phyloP scores from a whole-genome alignment of 2,329 filamentous ascomycete genomes.

The Alternaria solani region DNA sequence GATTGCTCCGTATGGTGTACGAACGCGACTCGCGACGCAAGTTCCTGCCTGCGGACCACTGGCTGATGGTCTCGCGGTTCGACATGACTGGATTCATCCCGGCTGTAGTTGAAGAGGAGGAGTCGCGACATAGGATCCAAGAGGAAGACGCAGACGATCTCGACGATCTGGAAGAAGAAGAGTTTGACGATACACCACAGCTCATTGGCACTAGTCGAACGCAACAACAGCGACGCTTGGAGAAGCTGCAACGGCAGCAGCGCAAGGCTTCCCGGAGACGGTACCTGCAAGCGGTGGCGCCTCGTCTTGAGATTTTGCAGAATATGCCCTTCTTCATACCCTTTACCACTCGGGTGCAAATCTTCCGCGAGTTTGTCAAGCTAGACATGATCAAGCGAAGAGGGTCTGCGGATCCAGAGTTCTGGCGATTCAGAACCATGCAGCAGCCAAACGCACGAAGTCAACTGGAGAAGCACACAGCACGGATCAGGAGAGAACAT shows the following conservation, averaged over 20 bases:
- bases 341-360: slow-evolving; percentile 87
- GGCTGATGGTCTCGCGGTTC: slow-evolving; percentile 89
- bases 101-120: slow-evolving; percentile 87
- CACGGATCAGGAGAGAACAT: slow-evolving; percentile 77
- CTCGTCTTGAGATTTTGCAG: slow-evolving; percentile 86
- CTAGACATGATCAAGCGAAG: slow-evolving; percentile 79
- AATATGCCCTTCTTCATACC: slow-evolving; percentile 98
- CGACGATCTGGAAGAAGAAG: slow-evolving; percentile 53
- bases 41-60: slow-evolving; percentile 84
- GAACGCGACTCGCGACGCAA: slow-evolving; percentile 88
- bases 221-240: slow-evolving; percentile 68
- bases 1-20: slow-evolving; percentile 85
- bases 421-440: slow-evolving; percentile 70
- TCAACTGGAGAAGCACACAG: slow-evolving; percentile 66
- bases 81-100: slow-evolving; percentile 89
- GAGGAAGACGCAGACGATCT: slow-evolving; percentile 68
- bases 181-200: slow-evolving; percentile 46
- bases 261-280: slow-evolving; percentile 73
- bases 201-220: slow-evolving; percentile 66
- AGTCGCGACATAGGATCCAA: slow-evolving; percentile 73
- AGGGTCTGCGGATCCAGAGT: slow-evolving; percentile 75
- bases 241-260: slow-evolving; percentile 70
- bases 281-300: slow-evolving; percentile 79
- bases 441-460: slow-evolving; percentile 41
- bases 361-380: slow-evolving; percentile 91